Conservation (phyloP, 1,284 basidiomycete genomes). For the Exsudoporus floridanus region DNA sequence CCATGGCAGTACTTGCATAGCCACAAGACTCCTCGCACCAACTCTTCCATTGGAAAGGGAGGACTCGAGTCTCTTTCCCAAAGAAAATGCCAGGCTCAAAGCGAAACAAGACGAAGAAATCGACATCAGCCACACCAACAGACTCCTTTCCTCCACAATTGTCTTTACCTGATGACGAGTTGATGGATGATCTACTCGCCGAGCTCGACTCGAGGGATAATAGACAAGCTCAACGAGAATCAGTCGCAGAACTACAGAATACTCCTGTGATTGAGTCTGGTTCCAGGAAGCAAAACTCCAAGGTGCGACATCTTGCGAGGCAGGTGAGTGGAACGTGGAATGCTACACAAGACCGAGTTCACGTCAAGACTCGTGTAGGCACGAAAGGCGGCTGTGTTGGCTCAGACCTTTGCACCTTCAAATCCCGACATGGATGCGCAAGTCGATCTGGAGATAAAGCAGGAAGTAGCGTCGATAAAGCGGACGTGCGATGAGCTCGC, state of each 20-base stretch:
- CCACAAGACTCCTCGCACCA: slow-evolving; percentile 6
- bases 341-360: not conserved
- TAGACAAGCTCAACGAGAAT: slow-evolving; percentile 48
- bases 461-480: slow-evolving; percentile 73
- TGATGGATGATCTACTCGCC: slow-evolving; percentile 71
- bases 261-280: slow-evolving; percentile 41
- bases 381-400: slow-evolving; percentile 69
- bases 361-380: slow-evolving; percentile 49
- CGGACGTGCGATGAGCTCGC: slow-evolving; percentile 67
- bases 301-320: slow-evolving; percentile 73
- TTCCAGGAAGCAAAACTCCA: slow-evolving; percentile 62
- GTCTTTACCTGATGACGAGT: slow-evolving; percentile 44
- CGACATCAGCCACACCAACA: slow-evolving; percentile 29
- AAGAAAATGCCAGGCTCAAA: slow-evolving; percentile 43
- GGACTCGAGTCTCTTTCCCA: not conserved
- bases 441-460: slow-evolving; percentile 64
- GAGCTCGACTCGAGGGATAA: slow-evolving; percentile 66
- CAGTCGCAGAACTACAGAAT: slow-evolving; percentile 50
- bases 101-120: slow-evolving; percentile 55
- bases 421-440: slow-evolving; percentile 68
- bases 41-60: not conserved
- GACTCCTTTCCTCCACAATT: slow-evolving; percentile 17
- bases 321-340: slow-evolving; percentile 51
- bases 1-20: slow-evolving; percentile 1
- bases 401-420: slow-evolving; percentile 55